Evolutionary conservation across 202 grass and related monocot genomes (phyloP).

Genomic region (Zoysia matrella): DNA sequence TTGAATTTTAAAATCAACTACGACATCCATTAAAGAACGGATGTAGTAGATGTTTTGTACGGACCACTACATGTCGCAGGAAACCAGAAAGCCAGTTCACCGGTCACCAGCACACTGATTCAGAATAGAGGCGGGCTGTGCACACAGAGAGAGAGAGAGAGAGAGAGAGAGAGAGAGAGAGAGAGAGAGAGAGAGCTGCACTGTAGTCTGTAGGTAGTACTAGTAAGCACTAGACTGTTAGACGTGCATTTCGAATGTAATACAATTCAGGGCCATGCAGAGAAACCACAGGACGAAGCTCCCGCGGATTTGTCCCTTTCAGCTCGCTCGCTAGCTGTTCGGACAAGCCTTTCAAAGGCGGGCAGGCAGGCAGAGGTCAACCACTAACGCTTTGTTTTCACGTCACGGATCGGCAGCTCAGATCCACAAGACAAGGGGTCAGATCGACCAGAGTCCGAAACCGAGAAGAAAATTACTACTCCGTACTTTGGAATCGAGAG

Average conservation of each 20-base stretch:
- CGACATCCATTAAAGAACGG: too few species aligned
- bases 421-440: constrained; percentile 71
- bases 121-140: neutral
- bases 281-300: neutral
- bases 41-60: too few species aligned
- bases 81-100: neutral
- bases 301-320: constrained; percentile 35
- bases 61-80: neutral
- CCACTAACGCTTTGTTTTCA: constrained; percentile 57
- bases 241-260: constrained; percentile 24
- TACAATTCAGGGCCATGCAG: neutral
- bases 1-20: too few species aligned
- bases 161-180: too few species aligned
- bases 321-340: constrained; percentile 29
- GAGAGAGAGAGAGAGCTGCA: too few species aligned
- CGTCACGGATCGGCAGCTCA: constrained; percentile 66
- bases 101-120: neutral
- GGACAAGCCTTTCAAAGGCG: constrained; percentile 40
- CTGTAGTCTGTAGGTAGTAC: too few species aligned
- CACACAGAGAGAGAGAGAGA: too few species aligned
- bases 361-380: constrained; percentile 57
- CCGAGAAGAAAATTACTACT: constrained; percentile 41
- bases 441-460: constrained; percentile 54
- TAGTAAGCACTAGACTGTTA: neutral
- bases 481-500: constrained; percentile 56